Evolutionary conservation across 441 rosid species (phyloP).

Genomic region (Eruca vesicaria): DNA sequence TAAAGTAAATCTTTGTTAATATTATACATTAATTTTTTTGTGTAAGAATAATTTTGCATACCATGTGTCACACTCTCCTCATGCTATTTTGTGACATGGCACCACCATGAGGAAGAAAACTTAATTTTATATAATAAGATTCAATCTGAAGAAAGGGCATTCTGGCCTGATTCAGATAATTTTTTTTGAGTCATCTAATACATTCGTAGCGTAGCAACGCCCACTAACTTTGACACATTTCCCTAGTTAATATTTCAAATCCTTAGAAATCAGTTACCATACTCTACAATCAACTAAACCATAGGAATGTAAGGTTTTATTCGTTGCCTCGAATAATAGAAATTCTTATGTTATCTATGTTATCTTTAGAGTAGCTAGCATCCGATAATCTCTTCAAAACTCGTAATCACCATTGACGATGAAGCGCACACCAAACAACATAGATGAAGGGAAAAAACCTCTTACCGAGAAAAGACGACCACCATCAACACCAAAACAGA

Average conservation of each 20-base stretch:
- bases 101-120: too few relatives aligned
- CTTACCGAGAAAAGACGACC: background rate
- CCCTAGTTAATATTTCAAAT: background rate
- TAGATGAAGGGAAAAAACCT: background rate
- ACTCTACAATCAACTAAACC: background rate
- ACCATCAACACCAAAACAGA: background rate
- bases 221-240: background rate
- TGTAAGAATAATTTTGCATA: too few relatives aligned
- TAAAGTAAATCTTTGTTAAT: too few relatives aligned
- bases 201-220: background rate
- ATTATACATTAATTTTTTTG: too few relatives aligned
- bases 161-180: background rate
- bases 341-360: background rate
- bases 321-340: background rate
- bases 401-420: background rate
- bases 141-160: too few relatives aligned
- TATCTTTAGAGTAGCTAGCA: background rate
- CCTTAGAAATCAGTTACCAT: background rate
- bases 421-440: background rate
- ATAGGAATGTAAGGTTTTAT: background rate
- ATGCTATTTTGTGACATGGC: too few relatives aligned
- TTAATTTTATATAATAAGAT: too few relatives aligned
- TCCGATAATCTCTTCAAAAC: background rate
- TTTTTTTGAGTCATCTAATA: background rate
- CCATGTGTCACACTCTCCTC: too few relatives aligned